Conservation (phyloP, 176 grass and related monocot species). For the Oryza coarctata region DNA sequence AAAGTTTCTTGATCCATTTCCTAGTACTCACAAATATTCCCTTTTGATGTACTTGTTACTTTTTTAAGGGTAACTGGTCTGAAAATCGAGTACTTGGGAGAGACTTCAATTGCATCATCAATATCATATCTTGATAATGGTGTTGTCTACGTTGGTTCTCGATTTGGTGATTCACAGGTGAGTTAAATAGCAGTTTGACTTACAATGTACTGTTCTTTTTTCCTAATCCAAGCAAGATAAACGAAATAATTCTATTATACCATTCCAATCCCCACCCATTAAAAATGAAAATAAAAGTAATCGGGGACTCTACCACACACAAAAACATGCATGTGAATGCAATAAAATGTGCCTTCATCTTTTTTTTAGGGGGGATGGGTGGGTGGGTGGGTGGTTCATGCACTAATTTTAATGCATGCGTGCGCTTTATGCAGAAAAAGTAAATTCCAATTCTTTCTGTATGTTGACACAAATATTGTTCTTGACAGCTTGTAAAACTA, state of each 20-base stretch:
- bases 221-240: not conserved
- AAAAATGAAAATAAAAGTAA: not conserved
- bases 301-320: not conserved
- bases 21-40: constrained; percentile 24
- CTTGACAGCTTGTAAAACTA: constrained; percentile 81
- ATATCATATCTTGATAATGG: constrained; percentile 99
- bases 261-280: not conserved
- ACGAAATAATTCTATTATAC: not conserved
- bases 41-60: constrained; percentile 28
- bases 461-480: constrained; percentile 16
- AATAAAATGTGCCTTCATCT: not conserved
- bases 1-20: not conserved
- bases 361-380: too few species aligned
- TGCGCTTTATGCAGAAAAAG: not conserved
- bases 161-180: constrained; percentile 99
- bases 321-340: not conserved
- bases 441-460: not conserved
- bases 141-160: constrained; percentile 95
- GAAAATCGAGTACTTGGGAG: constrained; percentile 93
- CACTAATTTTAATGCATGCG: not conserved
- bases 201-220: not conserved
- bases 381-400: too few species aligned
- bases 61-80: constrained; percentile 90
- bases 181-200: constrained; percentile 10
- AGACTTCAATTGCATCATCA: constrained; percentile 89